Conservation (phyloP, 257 asterid genomes). For the Cynanchum wilfordii region DNA sequence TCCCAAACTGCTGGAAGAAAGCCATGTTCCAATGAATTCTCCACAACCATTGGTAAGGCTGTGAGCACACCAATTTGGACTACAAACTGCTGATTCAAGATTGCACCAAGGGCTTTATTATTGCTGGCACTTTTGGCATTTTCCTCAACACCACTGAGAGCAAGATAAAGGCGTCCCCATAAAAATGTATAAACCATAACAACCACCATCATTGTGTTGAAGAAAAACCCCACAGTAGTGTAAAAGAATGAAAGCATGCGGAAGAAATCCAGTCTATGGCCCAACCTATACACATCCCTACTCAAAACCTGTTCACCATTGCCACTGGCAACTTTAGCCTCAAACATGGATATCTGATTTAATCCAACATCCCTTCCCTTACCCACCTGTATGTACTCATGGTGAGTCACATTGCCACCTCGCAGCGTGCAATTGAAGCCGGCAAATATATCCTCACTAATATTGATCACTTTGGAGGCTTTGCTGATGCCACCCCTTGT, state of each 20-base stretch:
- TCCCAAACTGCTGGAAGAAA: constrained; percentile 87
- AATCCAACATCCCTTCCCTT: constrained; percentile 96
- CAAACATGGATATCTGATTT: constrained; percentile 95
- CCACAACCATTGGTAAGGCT: constrained; percentile 91
- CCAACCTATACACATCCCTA: constrained; percentile 85
- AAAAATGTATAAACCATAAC: constrained; percentile 67
- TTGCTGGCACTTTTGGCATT: constrained; percentile 38
- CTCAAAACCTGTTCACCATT: constrained; percentile 94
- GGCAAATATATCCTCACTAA: constrained; percentile 94
- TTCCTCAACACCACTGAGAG: constrained; percentile 76
- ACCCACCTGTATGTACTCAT: constrained; percentile 93
- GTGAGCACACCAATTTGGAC: constrained; percentile 85
- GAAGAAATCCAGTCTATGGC: constrained; percentile 90
- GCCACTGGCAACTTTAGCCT: constrained; percentile 97
- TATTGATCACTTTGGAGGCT: constrained; percentile 88
- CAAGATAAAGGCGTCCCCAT: constrained; percentile 90
- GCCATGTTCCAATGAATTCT: constrained; percentile 83
- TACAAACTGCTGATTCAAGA: constrained; percentile 80
- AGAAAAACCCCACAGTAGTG: constrained; percentile 79
- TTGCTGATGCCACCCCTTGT: constrained; percentile 94
- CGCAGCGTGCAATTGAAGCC: constrained; percentile 91
- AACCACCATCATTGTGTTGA: constrained; percentile 82
- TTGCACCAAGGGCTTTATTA: constrained; percentile 75
- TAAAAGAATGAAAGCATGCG: constrained; percentile 96
- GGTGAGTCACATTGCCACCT: constrained; percentile 95